Conservation (phyloP, 495 filamentous ascomycete genomes). For the Parmelia sp. region DNA sequence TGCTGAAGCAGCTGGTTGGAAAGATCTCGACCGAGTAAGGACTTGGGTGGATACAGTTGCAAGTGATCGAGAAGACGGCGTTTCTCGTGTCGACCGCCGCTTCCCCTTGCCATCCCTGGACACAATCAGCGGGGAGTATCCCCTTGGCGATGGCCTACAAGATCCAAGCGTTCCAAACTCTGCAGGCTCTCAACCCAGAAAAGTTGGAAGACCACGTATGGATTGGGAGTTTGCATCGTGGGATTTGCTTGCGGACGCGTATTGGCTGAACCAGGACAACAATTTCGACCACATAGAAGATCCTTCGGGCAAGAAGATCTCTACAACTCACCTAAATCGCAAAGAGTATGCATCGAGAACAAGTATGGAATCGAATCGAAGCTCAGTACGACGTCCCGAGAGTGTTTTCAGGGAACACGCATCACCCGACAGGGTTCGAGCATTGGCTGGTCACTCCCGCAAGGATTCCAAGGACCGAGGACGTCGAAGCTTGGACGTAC, state of each 20-base stretch:
- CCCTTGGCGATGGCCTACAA: slow-evolving; percentile 31
- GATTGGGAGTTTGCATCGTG: slow-evolving; percentile 74
- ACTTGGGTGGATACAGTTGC: slow-evolving; percentile 69
- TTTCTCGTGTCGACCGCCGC: slow-evolving; percentile 12
- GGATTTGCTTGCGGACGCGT: slow-evolving; percentile 76
- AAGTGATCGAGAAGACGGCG: slow-evolving; percentile 36
- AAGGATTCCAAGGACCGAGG: slow-evolving; percentile 18
- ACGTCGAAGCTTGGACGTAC: slow-evolving; percentile 9
- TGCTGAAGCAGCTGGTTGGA: slow-evolving; percentile 67
- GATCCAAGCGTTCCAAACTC: slow-evolving; percentile 34
- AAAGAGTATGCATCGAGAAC: slow-evolving; percentile 13
- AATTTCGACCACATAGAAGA: slow-evolving; percentile 74
- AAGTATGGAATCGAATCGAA: slow-evolving; percentile 18
- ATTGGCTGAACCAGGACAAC: slow-evolving; percentile 72
- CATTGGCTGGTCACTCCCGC: slow-evolving; percentile 1
- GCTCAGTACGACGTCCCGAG: slow-evolving; percentile 6
- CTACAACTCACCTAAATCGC: not conserved
- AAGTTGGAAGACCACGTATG: slow-evolving; percentile 58
- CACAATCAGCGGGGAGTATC: slow-evolving; percentile 21
- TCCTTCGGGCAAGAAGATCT: slow-evolving; percentile 62
- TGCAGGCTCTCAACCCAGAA: slow-evolving; percentile 38
- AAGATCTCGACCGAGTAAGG: slow-evolving; percentile 59
- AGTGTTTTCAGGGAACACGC: slow-evolving; percentile 13
- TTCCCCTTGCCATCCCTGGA: slow-evolving; percentile 22
- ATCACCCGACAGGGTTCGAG: slow-evolving; percentile 16